Evolutionary conservation across 345 rosid species (phyloP).

Genomic region (Gossypium longicalyx): DNA sequence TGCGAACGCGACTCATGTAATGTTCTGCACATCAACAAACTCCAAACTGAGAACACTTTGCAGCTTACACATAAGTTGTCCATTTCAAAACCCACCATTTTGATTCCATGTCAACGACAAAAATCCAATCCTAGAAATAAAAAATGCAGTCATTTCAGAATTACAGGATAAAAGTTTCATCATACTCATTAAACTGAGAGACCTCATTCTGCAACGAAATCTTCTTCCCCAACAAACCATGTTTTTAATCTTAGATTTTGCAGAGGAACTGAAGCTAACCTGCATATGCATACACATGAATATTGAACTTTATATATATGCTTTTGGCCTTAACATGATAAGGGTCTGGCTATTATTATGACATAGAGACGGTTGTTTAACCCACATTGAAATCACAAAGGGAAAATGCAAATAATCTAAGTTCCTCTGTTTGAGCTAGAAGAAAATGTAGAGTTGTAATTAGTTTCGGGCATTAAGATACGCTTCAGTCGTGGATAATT

Average conservation of each 20-base stretch:
- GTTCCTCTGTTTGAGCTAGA: no score
- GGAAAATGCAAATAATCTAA: no score
- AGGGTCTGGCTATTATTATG: neutral
- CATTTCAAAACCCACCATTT: neutral
- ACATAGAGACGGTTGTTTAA: neutral
- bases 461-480: no score
- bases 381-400: neutral
- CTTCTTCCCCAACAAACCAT: neutral
- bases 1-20: no score
- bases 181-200: neutral
- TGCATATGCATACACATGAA: neutral
- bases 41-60: slow-evolving; percentile 48
- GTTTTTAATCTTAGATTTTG: neutral
- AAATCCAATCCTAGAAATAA: neutral
- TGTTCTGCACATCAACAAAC: no score
- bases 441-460: no score
- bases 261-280: neutral
- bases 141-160: neutral
- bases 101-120: neutral
- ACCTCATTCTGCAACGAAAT: neutral
- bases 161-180: neutral
- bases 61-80: neutral
- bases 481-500: no score
- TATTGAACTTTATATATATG: neutral
- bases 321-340: neutral